Evolutionary conservation across 257 asterid genomes (phyloP), one percentile per base, ranked within the genome.

Genomic region (Forsythia suspensa): DNA sequence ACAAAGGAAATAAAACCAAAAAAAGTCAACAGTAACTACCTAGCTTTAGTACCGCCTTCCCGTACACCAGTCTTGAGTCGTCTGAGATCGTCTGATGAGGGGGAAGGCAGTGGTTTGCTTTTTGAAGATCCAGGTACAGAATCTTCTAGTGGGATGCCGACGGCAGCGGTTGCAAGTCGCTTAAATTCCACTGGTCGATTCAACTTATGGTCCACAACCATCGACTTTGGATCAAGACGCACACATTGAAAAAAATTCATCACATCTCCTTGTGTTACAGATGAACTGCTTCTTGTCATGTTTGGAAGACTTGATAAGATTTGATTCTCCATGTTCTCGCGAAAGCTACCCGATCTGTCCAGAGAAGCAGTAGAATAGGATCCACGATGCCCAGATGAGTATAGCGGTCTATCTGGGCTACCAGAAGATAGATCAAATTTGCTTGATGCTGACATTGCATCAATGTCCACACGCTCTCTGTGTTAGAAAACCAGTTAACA

Each of bases 401-500:
- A 90, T 80, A 83, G 75, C n/a, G 90, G 86, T 91, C 94, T 92
- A 84, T 95, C 97, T 74, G 97, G 95, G 88, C 96, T 92, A 86
- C 88, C 86, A 75, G 96, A 91, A 88, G 97, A 86, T 68, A 82
- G 82, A 86, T 92, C 97, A 84, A 86, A 91, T 86, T 92, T 95
- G 87, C 92, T 88, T 84, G 96, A 90, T 83, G 96, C 95, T 82
- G 96, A 88, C 98, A 95, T 95, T 70, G 94, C 91, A 89, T 88
- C 92, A 88, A 87, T 80, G 85, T 83, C 88, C 90, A 84, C 86
- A 80, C 86, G 63, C 87, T 79, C 79, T 85, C 89, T 74, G 87
- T 88, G 89, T 87, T 84, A 80, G 82, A 79, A 84, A 86, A 81
- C 87, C 88, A 83, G 87, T 84, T 84, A 87, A 88, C 94, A 91